Percentiles rank a stretch among this genome's conserved stretches.
phyloP scores from a whole-genome alignment of 2,329 filamentous ascomycete genomes.

The Camillea tinctor region DNA sequence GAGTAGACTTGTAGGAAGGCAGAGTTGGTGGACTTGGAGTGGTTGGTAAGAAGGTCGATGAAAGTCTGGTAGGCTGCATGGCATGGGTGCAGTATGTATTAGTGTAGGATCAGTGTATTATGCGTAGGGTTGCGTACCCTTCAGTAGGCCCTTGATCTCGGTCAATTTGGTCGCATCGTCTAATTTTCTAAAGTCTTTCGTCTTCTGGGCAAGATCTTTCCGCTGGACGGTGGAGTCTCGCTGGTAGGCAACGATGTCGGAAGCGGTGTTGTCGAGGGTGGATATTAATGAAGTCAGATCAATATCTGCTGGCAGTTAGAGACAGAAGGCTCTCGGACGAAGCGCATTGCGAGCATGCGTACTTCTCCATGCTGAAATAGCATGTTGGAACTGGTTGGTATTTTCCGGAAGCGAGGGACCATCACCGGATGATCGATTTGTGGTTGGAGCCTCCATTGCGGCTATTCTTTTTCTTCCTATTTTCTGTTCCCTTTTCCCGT shows the following conservation, averaged over 20 bases:
- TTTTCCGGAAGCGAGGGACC: slow-evolving; percentile 44
- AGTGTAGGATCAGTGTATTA: too few species aligned
- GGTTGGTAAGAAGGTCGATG: slow-evolving; percentile 93
- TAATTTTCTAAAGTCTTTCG: slow-evolving; percentile 93
- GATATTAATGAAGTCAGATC: slow-evolving; percentile 82
- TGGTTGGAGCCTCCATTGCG: slow-evolving; percentile 23
- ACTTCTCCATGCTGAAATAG: slow-evolving; percentile 96
- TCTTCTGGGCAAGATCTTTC: slow-evolving; percentile 98
- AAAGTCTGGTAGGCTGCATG: slow-evolving; percentile 86
- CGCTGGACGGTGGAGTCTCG: slow-evolving; percentile 93
- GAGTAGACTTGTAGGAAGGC: slow-evolving; percentile 93
- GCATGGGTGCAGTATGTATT: neutral
- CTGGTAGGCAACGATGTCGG: slow-evolving; percentile 90
- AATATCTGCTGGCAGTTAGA: slow-evolving; percentile 60
- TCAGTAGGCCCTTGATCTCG: slow-evolving; percentile 87
- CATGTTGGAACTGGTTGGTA: slow-evolving; percentile 93
- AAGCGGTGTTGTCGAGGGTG: slow-evolving; percentile 87
- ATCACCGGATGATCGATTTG: slow-evolving; percentile 23
- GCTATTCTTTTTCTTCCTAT: slow-evolving; percentile 13
- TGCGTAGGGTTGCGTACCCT: slow-evolving; percentile 54
- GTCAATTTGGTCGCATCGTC: slow-evolving; percentile 80
- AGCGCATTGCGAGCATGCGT: slow-evolving; percentile 31
- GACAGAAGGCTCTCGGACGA: slow-evolving; percentile 6
- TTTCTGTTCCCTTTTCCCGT: neutral
- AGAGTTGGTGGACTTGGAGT: slow-evolving; percentile 90